Conservation (phyloP, 306 rosid genomes). For the Betula pendula region DNA sequence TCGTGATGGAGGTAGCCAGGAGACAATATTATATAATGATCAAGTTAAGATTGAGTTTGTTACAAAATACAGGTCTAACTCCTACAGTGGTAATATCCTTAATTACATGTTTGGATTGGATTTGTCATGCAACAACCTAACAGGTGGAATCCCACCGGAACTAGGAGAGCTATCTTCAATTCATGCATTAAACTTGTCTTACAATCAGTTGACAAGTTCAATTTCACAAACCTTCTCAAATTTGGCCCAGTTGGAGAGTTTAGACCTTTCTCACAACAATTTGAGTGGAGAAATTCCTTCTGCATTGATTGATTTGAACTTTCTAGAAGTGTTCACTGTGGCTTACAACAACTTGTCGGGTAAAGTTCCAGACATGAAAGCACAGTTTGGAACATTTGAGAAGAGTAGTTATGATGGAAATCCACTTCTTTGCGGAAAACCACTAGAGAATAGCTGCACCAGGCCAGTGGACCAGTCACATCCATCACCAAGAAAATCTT, state of each 20-base stretch:
- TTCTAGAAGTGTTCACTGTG: not conserved
- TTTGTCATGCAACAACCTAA: conserved; percentile 13
- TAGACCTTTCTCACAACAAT: no score
- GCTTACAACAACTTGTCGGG: no score
- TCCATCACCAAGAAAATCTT: no score
- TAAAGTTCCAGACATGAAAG: no score
- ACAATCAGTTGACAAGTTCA: not conserved
- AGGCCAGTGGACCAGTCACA: no score
- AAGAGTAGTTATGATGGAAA: no score
- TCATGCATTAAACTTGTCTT: conserved; percentile 9
- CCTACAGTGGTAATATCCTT: not conserved
- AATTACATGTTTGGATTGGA: not conserved
- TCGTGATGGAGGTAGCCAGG: no score
- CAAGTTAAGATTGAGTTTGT: not conserved
- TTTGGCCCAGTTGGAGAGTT: not conserved
- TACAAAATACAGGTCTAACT: not conserved
- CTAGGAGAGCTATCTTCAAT: conserved; percentile 6
- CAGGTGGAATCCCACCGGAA: conserved; percentile 20
- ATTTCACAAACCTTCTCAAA: not conserved
- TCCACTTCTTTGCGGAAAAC: no score
- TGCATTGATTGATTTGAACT: not conserved
- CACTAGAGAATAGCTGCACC: no score
- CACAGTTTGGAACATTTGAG: no score
- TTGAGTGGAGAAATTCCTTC: no score
- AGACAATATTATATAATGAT: no score